Evolutionary conservation across 257 asterid species (phyloP).

Genomic region (Solanum etuberosum): DNA sequence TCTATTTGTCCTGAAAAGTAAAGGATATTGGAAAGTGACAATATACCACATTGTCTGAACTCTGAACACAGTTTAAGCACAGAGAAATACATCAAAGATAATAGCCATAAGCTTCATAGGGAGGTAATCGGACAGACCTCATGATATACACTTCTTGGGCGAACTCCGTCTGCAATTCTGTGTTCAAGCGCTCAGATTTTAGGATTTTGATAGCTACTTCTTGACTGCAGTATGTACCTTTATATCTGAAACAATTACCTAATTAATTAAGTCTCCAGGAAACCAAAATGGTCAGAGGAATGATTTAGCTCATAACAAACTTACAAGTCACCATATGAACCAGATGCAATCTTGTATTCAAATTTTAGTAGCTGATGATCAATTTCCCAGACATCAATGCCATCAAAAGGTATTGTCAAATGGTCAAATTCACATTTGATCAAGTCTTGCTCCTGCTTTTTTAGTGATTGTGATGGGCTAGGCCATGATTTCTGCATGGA

Average conservation of each 20-base stretch:
- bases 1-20: not conserved
- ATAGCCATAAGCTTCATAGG: not conserved
- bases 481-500: slow-evolving; percentile 18
- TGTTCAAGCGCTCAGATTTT: slow-evolving; percentile 71
- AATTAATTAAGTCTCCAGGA: not conserved
- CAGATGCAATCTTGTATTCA: slow-evolving; percentile 34
- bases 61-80: not conserved
- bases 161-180: slow-evolving; percentile 85
- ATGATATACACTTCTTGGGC: slow-evolving; percentile 96
- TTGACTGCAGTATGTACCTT: slow-evolving; percentile 76
- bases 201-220: slow-evolving; percentile 96
- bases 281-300: slow-evolving; percentile 5
- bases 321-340: slow-evolving; percentile 45
- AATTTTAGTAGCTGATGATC: slow-evolving; percentile 27
- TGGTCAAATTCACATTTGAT: slow-evolving; percentile 31
- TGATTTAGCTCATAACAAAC: not conserved
- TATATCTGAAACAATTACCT: slow-evolving; percentile 44
- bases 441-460: slow-evolving; percentile 8
- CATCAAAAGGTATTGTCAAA: slow-evolving; percentile 35
- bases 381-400: slow-evolving; percentile 46
- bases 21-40: not conserved
- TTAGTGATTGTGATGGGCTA: slow-evolving; percentile 7
- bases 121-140: slow-evolving; percentile 46
- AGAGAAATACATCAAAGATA: not conserved
- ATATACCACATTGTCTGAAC: not conserved